Evolutionary conservation across 768 basidiomycete species (phyloP).

Genomic region (Rhodotorula kratochvilovae): DNA sequence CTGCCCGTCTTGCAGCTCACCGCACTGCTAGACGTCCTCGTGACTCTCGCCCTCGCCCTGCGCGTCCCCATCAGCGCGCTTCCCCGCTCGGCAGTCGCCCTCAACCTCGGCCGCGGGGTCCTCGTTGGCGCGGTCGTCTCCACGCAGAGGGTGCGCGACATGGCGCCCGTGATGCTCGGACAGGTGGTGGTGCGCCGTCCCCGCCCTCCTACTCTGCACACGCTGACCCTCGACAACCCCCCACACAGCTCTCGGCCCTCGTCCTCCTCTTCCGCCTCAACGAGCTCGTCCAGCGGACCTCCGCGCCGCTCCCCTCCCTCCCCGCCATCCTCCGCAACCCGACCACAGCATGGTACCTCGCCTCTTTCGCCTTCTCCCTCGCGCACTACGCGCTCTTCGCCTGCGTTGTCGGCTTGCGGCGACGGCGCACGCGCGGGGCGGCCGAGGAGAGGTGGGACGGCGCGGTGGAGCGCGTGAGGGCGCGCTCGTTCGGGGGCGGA

Average conservation of each 20-base stretch:
- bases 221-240: background rate
- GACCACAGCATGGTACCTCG: constrained; percentile 16
- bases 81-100: background rate
- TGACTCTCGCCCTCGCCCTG: background rate
- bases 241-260: constrained; percentile 24
- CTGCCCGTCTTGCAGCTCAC: background rate
- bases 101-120: background rate
- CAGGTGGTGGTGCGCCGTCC: constrained; percentile 13
- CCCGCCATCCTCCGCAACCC: constrained; percentile 1
- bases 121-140: constrained; percentile 1
- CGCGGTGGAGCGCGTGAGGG: constrained; percentile 1
- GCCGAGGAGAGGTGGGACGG: constrained; percentile 20
- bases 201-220: background rate
- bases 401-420: constrained; percentile 18
- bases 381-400: constrained; percentile 27
- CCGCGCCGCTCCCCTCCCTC: background rate
- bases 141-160: background rate
- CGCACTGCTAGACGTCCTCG: background rate
- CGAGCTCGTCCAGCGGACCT: constrained; percentile 22
- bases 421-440: background rate
- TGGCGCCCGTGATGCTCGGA: constrained; percentile 7
- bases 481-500: background rate
- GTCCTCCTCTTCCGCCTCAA: constrained; percentile 35
- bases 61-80: background rate
- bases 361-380: constrained; percentile 19